Evolutionary conservation across 495 filamentous ascomycete genomes (phyloP), one percentile per base, ranked within the genome.

Genomic region (Penicillium crystallinum): DNA sequence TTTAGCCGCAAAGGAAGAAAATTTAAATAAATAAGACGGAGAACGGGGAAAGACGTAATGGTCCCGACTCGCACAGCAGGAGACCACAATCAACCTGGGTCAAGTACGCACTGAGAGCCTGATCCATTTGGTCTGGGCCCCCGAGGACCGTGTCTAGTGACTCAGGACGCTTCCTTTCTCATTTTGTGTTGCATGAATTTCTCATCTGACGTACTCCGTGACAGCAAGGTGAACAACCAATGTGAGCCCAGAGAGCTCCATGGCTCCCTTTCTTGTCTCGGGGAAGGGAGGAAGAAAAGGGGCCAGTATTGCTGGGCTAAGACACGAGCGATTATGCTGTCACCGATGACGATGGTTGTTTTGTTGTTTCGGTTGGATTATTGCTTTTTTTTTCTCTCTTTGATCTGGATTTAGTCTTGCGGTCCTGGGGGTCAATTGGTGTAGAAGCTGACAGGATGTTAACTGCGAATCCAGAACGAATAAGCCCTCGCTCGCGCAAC

Each of bases 311-410:
- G 31, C 12, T 40, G 43, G 49, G 43, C 51, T 53, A 52, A 55
- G 47, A 61, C 54, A 55, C 47, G 9, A 54, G 37, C 25, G 21
- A 52, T 42, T 43, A 61, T 65, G 62, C 59, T 62, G 59, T 62
- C 56, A 62, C 62, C 62, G 62, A 62, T 65, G 62, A 65, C 62
- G 62, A 57, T 54, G 36, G 37, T 36, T 37, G 39, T 36, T 43
- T 35, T 36, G 15, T 17, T 21, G 22, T 4, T 37, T 46, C 35
- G n/a, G 23, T 29, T 36, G 4, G 8, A 34, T 37, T 37, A n/a
- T 46, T 47, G 14, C 15, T 19, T 37, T 37, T 47, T 37, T 27
- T 23, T 41, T 14, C 11, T 41, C 14, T 21, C 37, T 39, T 41
- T 41, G 22, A 8, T 9, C 33, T 15, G n/a, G 33, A 3, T 37